A percentile compares a stretch with the other conserved stretches of the same genome.
These are phyloP conservation scores for Arthrobotrys pseudoclavata DNA, from an alignment of 2,329 filamentous ascomycete genomes.

Conservation along the genomic window DNA sequence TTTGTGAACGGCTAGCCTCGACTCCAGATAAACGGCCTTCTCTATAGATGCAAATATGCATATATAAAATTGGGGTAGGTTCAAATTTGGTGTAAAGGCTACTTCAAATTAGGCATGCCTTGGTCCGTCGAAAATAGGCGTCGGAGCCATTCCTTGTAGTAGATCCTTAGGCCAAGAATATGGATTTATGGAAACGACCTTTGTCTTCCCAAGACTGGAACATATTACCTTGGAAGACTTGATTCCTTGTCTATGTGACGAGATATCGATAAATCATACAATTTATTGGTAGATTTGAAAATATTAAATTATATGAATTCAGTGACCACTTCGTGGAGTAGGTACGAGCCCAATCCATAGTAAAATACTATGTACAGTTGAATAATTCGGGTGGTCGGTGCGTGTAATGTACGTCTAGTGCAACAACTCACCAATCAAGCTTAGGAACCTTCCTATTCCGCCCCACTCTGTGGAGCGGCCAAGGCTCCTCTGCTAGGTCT, in stretches of 20 bases:
- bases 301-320: too few relatives aligned
- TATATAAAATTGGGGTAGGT: neutral
- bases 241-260: too few relatives aligned
- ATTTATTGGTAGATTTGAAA: too few relatives aligned
- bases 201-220: neutral
- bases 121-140: neutral
- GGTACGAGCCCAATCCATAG: too few relatives aligned
- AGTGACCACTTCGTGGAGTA: too few relatives aligned
- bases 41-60: neutral
- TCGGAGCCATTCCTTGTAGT: slow-evolving; percentile 10
- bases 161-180: slow-evolving; percentile 1
- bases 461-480: neutral
- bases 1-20: neutral
- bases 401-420: neutral
- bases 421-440: neutral
- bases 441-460: slow-evolving; percentile 1
- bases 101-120: slow-evolving; percentile 5
- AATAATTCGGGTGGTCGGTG: too few relatives aligned
- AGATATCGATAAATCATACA: too few relatives aligned
- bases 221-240: neutral
- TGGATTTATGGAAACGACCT: neutral
- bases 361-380: too few relatives aligned
- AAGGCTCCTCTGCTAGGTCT: neutral
- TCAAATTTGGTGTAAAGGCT: too few relatives aligned
- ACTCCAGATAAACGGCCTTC: neutral